phyloP scores from a whole-genome alignment of 345 rosid species.

The Lepidium aucheri region DNA sequence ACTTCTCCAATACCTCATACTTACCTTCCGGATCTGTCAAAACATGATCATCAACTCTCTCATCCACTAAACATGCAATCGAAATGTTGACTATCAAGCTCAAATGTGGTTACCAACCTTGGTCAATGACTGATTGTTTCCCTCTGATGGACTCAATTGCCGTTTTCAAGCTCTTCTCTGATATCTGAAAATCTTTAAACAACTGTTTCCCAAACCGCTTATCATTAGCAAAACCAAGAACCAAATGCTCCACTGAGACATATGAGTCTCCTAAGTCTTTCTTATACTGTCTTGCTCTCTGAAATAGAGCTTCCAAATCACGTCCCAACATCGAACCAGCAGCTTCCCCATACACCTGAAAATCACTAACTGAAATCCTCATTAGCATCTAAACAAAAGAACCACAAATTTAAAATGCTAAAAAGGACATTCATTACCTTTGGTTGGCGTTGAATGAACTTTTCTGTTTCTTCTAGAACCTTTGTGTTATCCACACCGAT shows the following conservation, averaged over 20 bases:
- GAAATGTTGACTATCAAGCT: not conserved
- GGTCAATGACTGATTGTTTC: conserved; percentile 92
- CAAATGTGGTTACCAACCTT: conserved; percentile 39
- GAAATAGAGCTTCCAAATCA: conserved; percentile 77
- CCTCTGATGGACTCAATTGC: conserved; percentile 91
- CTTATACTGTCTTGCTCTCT: conserved; percentile 78
- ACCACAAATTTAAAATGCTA: not conserved
- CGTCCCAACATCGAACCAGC: conserved; percentile 96
- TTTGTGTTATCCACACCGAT: conserved; percentile 81
- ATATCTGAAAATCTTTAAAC: conserved; percentile 75
- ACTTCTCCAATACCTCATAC: conserved; percentile 91
- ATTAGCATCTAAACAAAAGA: not conserved
- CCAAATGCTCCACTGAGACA: conserved; percentile 93
- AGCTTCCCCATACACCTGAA: conserved; percentile 79
- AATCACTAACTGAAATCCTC: not conserved
- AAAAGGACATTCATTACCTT: conserved; percentile 41
- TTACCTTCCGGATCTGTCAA: conserved; percentile 91
- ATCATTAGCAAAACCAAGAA: conserved; percentile 75
- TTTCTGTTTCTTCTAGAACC: conserved; percentile 85
- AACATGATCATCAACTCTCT: not conserved
- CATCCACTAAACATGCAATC: not conserved
- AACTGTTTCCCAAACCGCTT: conserved; percentile 86
- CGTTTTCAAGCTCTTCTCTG: conserved; percentile 55
- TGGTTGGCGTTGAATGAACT: conserved; percentile 85
- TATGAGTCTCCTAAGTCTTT: conserved; percentile 86